Base-by-base conservation (phyloP, 495 filamentous ascomycete species). In the Penicillium bovifimosum region DNA sequence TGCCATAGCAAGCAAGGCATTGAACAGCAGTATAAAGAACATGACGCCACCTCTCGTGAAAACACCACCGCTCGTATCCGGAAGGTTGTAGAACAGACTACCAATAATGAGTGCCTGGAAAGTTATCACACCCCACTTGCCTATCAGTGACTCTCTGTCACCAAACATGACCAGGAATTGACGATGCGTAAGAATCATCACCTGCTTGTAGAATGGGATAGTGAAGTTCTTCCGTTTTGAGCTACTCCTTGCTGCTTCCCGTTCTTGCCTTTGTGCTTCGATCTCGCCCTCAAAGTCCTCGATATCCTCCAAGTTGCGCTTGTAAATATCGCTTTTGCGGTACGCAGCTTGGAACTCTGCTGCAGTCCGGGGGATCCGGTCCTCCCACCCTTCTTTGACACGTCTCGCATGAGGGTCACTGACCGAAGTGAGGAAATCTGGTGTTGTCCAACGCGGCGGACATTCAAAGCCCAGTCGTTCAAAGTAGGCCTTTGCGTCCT, bases 21-120 rank as follows among this genome's bases (percentile, higher is more conserved):
- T 91, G 75, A 92, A 92, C 10, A 96, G 69, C 9, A 95, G 67
- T 40, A 85, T 78, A 64, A 88, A 90, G 69, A 93, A 95, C 61
- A 85, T 68, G 2, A 80, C 76, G 62, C 79, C 76, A 36, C 79
- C 77, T 51, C 72, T 52, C 1, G 66, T 71, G 41, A 80, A 80
- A 7, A 76, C 68, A 9, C 76, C 75, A 40, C 64, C 59, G 43
- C 76, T 74, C 10, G 83, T 87, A 9, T 73, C 48, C 0, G 85
- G 85, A 1, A 84, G 76, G 38, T 90, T 72, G 66, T 81, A 92
- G 61, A 91, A 95, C 9, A 91, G 61, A 51, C 80, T 85, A 33
- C 90, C 88, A 16, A 91, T 78, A 47, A 95, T 87, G 6, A 93
- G 68, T 20, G 84, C 82, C 57, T 88, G 84, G 65, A 89, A 85